Percentiles rank a stretch among this genome's conserved stretches.
Conservation (phyloP, 2,329 filamentous ascomycete species). For the Lomentospora prolificans region DNA sequence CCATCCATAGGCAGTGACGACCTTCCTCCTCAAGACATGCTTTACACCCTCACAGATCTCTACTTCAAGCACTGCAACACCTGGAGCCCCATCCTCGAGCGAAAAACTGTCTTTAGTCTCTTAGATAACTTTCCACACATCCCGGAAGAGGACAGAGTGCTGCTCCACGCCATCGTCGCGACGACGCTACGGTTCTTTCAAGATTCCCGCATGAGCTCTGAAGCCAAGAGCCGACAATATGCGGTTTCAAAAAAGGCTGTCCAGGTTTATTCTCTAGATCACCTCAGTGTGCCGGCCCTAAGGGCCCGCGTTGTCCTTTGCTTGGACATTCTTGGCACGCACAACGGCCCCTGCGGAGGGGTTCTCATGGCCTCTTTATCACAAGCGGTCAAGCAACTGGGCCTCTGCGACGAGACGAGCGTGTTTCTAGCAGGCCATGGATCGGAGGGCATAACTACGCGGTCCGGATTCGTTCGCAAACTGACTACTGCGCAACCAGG, state of each 20-base stretch:
- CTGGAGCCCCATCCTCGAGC: conserved; percentile 39
- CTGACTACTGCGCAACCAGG: conserved; percentile 25
- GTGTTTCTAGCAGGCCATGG: conserved; percentile 24
- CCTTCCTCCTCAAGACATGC: conserved; percentile 48
- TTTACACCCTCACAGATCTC: conserved; percentile 49
- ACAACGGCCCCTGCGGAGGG: conserved; percentile 32
- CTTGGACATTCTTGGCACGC: conserved; percentile 30
- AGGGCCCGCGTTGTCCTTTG: conserved; percentile 30
- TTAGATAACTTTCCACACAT: conserved; percentile 31
- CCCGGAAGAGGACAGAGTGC: conserved; percentile 27
- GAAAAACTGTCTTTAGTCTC: conserved; percentile 28
- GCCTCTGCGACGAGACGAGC: conserved; percentile 28
- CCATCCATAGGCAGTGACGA: conserved; percentile 31
- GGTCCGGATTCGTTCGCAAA: conserved; percentile 24
- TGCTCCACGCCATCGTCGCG: conserved; percentile 33
- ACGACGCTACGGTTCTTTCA: conserved; percentile 32
- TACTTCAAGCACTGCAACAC: conserved; percentile 57
- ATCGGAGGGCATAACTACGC: conserved; percentile 19
- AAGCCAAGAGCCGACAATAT: conserved; percentile 28
- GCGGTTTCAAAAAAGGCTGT: conserved; percentile 28
- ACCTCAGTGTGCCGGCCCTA: conserved; percentile 28
- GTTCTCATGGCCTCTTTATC: conserved; percentile 28
- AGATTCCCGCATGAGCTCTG: conserved; percentile 25
- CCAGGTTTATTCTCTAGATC: conserved; percentile 31
- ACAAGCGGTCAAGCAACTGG: conserved; percentile 28